phyloP scores from a whole-genome alignment of 2,329 filamentous ascomycete species.

The Colletotrichum salicis region DNA sequence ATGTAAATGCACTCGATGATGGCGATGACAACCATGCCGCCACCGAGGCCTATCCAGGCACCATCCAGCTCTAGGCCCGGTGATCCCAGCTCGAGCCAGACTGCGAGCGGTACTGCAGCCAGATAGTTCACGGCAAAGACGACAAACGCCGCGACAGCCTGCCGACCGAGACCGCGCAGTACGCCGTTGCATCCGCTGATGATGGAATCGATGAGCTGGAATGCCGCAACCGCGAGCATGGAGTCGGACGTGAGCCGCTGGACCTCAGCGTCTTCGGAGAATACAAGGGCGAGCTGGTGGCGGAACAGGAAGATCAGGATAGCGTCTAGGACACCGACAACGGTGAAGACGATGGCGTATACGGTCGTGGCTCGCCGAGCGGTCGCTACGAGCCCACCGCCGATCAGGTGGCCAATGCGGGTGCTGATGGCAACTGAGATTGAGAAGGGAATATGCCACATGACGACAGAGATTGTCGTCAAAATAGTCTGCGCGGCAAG shows the following conservation, averaged over 20 bases:
- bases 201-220: slow-evolving; percentile 49
- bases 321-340: slow-evolving; percentile 48
- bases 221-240: slow-evolving; percentile 46
- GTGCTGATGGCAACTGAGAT: slow-evolving; percentile 54
- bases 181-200: slow-evolving; percentile 50
- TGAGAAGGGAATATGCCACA: slow-evolving; percentile 57
- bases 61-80: slow-evolving; percentile 45
- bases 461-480: slow-evolving; percentile 51
- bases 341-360: slow-evolving; percentile 46
- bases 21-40: slow-evolving; percentile 46
- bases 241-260: slow-evolving; percentile 43
- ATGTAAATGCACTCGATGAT: slow-evolving; percentile 46
- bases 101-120: slow-evolving; percentile 50
- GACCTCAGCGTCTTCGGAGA: slow-evolving; percentile 46
- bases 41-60: slow-evolving; percentile 48
- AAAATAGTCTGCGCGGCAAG: slow-evolving; percentile 55
- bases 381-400: slow-evolving; percentile 45
- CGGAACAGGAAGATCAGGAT: slow-evolving; percentile 45
- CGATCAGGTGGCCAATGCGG: slow-evolving; percentile 54
- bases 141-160: slow-evolving; percentile 49
- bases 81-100: slow-evolving; percentile 50
- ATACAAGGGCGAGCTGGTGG: slow-evolving; percentile 43
- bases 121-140: slow-evolving; percentile 50
- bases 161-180: slow-evolving; percentile 51
- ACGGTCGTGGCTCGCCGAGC: slow-evolving; percentile 46